Conservation (phyloP, 2,329 filamentous ascomycete species). For the Waltergamsia citrina region DNA sequence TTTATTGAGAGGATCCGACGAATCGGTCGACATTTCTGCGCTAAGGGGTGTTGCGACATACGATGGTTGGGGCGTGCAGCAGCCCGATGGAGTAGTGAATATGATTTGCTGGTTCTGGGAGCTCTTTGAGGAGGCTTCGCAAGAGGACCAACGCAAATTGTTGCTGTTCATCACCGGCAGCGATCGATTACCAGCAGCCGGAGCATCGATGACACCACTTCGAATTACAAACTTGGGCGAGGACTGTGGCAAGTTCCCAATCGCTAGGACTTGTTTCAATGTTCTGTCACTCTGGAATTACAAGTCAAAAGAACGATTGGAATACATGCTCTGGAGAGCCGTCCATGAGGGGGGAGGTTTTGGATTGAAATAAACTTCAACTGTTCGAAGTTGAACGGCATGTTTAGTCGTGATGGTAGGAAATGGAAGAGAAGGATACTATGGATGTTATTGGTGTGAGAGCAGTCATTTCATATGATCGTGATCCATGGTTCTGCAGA, state of each 20-base stretch:
- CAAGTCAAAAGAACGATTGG: slow-evolving; percentile 53
- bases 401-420: too few relatives aligned
- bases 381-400: too few relatives aligned
- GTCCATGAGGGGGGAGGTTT: slow-evolving; percentile 90
- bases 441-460: too few relatives aligned
- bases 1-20: slow-evolving; percentile 75
- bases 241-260: slow-evolving; percentile 66
- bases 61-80: slow-evolving; percentile 62
- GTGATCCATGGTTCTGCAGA: too few relatives aligned
- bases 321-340: slow-evolving; percentile 69
- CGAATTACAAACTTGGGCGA: slow-evolving; percentile 67
- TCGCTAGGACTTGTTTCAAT: slow-evolving; percentile 89
- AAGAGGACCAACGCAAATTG: slow-evolving; percentile 65
- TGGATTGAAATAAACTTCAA: slow-evolving; percentile 57
- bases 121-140: slow-evolving; percentile 56
- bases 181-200: slow-evolving; percentile 83
- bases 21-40: slow-evolving; percentile 67
- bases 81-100: slow-evolving; percentile 47
- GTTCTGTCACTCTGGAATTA: slow-evolving; percentile 71
- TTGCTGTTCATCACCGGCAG: slow-evolving; percentile 84
- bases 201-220: slow-evolving; percentile 69
- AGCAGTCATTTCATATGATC: too few relatives aligned
- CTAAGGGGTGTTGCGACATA: slow-evolving; percentile 71
- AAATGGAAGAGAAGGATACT: too few relatives aligned
- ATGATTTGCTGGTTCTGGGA: slow-evolving; percentile 85